Percentiles rank a stretch among this genome's conserved stretches.
These are phyloP conservation scores for Pezicula rhizophila DNA, from an alignment of 2,329 filamentous ascomycete genomes.

Conservation along the genomic window DNA sequence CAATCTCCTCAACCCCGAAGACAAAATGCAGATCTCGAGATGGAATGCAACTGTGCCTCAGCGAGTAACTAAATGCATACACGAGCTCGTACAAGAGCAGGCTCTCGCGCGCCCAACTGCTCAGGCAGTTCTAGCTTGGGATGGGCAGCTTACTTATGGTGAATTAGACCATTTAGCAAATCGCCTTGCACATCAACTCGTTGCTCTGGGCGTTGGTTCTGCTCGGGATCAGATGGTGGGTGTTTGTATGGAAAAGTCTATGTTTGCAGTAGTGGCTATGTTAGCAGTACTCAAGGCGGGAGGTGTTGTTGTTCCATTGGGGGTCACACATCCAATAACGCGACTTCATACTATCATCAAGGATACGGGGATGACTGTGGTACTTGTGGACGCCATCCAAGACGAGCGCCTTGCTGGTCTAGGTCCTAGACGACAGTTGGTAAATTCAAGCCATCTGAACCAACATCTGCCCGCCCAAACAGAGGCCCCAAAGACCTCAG, in stretches of 20 bases:
- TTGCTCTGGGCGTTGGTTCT: conserved; percentile 5
- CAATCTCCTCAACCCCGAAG: neutral
- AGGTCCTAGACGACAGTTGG: neutral
- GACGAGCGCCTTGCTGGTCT: neutral
- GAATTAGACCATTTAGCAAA: conserved; percentile 14
- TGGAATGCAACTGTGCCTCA: conserved; percentile 10
- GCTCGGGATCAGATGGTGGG: conserved; percentile 7
- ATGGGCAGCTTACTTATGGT: conserved; percentile 9
- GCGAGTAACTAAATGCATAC: conserved; percentile 4
- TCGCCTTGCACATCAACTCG: conserved; percentile 2
- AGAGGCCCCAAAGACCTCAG: conserved; percentile 1
- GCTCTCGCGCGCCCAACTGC: neutral
- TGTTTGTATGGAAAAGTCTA: conserved; percentile 17
- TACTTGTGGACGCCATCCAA: neutral
- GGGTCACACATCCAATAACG: conserved; percentile 5
- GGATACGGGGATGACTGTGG: neutral
- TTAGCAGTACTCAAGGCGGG: conserved; percentile 17
- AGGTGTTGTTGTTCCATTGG: conserved; percentile 19
- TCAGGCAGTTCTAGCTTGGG: conserved; percentile 6
- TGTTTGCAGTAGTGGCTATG: conserved; percentile 15
- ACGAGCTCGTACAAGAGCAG: neutral
- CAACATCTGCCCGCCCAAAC: neutral
- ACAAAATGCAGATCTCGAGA: conserved; percentile 2
- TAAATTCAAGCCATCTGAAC: neutral
- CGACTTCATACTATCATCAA: neutral